These are phyloP conservation scores for Fragaria nilgerrensis DNA, from an alignment of 306 rosid species.

Conservation along the genomic window DNA sequence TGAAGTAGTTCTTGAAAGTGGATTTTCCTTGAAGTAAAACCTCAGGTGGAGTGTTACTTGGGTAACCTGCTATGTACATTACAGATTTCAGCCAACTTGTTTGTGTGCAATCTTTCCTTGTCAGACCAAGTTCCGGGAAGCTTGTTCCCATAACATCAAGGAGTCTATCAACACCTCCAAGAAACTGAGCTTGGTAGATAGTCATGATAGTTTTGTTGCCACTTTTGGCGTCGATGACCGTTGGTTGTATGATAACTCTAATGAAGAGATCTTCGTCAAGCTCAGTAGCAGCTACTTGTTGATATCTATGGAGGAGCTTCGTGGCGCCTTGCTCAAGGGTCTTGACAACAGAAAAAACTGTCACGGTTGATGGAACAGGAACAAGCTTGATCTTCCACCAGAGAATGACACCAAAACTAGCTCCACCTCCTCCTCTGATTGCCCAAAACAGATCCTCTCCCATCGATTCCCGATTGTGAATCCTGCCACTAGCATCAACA, in stretches of 20 bases:
- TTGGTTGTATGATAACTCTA: conserved; percentile 54
- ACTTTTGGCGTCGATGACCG: conserved; percentile 18
- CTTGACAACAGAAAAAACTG: conserved; percentile 61
- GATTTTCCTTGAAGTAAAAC: conserved; percentile 66
- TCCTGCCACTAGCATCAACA: conserved; percentile 50
- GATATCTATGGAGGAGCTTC: conserved; percentile 57
- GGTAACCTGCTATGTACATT: conserved; percentile 61
- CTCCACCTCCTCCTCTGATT: conserved; percentile 81
- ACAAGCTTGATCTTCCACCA: conserved; percentile 86
- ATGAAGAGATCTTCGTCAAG: conserved; percentile 65
- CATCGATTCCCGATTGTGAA: conserved; percentile 61
- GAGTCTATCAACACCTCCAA: conserved; percentile 50
- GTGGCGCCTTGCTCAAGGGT: conserved; percentile 60
- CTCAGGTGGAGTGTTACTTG: conserved; percentile 56
- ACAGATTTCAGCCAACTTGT: conserved; percentile 75
- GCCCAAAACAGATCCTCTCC: conserved; percentile 88
- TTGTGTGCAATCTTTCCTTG: conserved; percentile 50
- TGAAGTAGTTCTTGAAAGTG: conserved; percentile 65
- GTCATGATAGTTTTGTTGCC: conserved; percentile 47
- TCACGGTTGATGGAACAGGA: conserved; percentile 61
- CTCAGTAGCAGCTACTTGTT: conserved; percentile 49
- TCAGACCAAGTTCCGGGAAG: conserved; percentile 71
- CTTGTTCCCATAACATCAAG: conserved; percentile 43
- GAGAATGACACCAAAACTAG: conserved; percentile 71
- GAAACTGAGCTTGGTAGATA: conserved; percentile 62